phyloP scores from a whole-genome alignment of 2,329 filamentous ascomycete genomes.

The Colletotrichum cuscutae region DNA sequence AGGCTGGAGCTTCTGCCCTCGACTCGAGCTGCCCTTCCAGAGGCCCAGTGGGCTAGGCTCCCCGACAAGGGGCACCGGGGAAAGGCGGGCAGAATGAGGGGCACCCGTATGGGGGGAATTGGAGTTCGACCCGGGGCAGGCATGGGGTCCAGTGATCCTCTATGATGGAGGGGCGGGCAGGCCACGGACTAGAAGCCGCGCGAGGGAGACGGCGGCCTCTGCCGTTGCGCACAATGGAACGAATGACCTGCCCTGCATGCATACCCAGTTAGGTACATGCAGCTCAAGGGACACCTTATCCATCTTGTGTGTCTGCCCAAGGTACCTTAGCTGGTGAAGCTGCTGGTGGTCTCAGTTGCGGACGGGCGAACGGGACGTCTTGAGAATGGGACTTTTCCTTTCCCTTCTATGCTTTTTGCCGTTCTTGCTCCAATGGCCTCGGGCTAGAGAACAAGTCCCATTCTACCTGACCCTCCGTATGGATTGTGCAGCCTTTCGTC shows the following conservation, averaged over 20 bases:
- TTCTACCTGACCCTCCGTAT: background rate
- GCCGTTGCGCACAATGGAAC: background rate
- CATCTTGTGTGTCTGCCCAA: background rate
- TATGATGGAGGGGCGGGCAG: slow-evolving; percentile 18
- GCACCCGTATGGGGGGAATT: slow-evolving; percentile 17
- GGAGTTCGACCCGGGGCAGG: slow-evolving; percentile 3
- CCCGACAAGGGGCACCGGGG: slow-evolving; percentile 23
- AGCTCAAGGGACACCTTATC: background rate
- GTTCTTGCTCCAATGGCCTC: background rate
- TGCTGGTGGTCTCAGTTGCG: background rate
- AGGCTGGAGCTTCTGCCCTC: background rate
- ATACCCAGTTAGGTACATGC: background rate
- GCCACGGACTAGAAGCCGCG: background rate
- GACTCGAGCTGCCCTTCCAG: background rate
- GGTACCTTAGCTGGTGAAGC: background rate
- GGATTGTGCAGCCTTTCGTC: slow-evolving; percentile 5
- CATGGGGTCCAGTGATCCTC: slow-evolving; percentile 6
- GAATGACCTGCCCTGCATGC: slow-evolving; percentile 1
- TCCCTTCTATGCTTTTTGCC: slow-evolving; percentile 1
- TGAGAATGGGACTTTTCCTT: background rate
- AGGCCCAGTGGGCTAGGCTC: background rate
- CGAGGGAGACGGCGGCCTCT: background rate
- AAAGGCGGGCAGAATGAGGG: slow-evolving; percentile 35
- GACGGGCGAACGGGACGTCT: slow-evolving; percentile 13
- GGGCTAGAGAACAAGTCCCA: background rate